Conservation (phyloP, 2,329 filamentous ascomycete genomes). For the Madurella mycetomatis region DNA sequence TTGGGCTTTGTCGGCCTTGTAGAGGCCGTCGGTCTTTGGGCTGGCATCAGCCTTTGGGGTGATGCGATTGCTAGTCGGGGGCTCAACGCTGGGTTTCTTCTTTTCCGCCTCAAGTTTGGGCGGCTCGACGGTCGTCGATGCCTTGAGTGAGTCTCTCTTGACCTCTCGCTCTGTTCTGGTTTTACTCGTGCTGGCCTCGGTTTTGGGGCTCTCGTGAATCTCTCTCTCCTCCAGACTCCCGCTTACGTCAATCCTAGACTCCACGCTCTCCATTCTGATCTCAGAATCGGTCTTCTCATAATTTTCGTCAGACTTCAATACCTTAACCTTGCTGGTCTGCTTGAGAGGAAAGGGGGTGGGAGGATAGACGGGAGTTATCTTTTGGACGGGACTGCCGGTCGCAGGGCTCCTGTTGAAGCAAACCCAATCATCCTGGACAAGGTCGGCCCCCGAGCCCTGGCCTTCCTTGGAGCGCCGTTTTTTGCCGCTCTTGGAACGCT, state of each 20-base stretch:
- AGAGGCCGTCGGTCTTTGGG: neutral
- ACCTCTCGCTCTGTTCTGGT: neutral
- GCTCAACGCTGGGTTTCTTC: neutral
- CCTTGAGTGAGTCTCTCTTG: neutral
- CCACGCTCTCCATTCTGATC: neutral
- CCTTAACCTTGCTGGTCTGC: neutral
- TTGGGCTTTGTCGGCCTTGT: neutral
- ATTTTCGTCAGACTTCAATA: neutral
- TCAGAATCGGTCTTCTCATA: neutral
- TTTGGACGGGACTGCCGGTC: neutral
- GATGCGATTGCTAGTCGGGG: neutral
- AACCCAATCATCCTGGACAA: conserved; percentile 1
- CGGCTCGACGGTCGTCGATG: neutral
- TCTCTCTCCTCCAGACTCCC: neutral
- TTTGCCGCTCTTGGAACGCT: conserved; percentile 2
- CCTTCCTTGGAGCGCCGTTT: conserved; percentile 2
- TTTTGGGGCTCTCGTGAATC: neutral
- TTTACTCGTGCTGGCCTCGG: conserved; percentile 6
- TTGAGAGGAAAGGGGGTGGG: conserved; percentile 1
- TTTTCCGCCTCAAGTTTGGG: neutral
- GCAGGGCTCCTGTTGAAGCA: neutral
- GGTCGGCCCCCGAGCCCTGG: neutral
- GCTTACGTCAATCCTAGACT: neutral
- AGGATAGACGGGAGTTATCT: neutral
- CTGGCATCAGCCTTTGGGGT: neutral